Percentiles rank a stretch among this genome's conserved stretches.
phyloP scores from a whole-genome alignment of 2,329 filamentous ascomycete species.

The Diaporthe sp. region DNA sequence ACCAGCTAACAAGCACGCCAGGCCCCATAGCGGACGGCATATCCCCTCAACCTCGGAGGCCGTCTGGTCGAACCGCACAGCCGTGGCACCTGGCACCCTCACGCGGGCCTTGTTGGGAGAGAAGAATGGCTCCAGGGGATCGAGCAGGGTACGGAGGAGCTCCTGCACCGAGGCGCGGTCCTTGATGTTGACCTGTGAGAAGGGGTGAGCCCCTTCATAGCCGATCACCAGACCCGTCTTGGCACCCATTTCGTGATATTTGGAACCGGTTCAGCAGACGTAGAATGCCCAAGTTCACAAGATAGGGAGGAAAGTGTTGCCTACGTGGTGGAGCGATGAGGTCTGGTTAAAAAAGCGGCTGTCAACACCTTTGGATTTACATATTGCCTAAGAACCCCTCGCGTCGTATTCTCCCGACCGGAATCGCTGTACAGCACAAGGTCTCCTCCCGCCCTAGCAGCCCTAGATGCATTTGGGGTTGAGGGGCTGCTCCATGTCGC shows the following conservation, averaged over 20 bases:
- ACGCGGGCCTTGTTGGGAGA: conserved; percentile 76
- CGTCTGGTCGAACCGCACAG: conserved; percentile 82
- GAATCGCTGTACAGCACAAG: not conserved
- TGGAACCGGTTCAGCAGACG: not conserved
- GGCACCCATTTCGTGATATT: conserved; percentile 27
- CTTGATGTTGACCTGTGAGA: conserved; percentile 64
- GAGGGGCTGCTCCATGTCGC: conserved; percentile 21
- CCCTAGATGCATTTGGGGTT: conserved; percentile 25
- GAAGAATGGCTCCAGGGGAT: conserved; percentile 80
- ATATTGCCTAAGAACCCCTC: conserved; percentile 25
- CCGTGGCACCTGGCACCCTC: conserved; percentile 77
- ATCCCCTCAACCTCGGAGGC: conserved; percentile 84
- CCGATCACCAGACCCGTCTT: conserved; percentile 60
- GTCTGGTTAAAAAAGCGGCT: conserved; percentile 20
- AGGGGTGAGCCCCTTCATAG: conserved; percentile 68
- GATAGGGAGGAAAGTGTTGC: not conserved
- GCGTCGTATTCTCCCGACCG: conserved; percentile 39
- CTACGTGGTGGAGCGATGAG: not conserved
- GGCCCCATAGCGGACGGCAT: conserved; percentile 81
- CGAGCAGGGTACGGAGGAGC: conserved; percentile 74
- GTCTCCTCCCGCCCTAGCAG: not conserved
- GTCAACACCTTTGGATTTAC: not conserved
- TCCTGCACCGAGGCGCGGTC: conserved; percentile 71
- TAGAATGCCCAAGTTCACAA: not conserved
- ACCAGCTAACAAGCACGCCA: conserved; percentile 79